Evolutionary conservation across 495 filamentous ascomycete species (phyloP).

Genomic region (Elasticomyces elasticus): DNA sequence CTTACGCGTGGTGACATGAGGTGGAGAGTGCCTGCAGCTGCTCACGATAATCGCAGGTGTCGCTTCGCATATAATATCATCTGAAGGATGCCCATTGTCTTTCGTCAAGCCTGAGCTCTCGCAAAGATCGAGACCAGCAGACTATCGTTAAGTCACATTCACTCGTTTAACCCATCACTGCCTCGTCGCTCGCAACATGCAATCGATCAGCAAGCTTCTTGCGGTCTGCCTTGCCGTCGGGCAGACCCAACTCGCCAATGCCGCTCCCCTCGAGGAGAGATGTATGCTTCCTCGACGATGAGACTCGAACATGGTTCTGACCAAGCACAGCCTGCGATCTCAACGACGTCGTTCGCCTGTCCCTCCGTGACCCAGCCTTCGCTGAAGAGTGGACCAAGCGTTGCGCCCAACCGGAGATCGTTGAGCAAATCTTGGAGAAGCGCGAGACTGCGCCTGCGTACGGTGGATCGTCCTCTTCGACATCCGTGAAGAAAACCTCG

Average conservation of each 20-base stretch:
- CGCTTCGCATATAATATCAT: background rate
- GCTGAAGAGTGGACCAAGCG: slow-evolving; percentile 2
- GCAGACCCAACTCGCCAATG: background rate
- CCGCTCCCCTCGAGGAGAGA: background rate
- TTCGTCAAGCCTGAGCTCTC: background rate
- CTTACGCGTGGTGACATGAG: background rate
- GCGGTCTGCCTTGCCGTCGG: background rate
- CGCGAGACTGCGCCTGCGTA: background rate
- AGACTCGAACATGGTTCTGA: background rate
- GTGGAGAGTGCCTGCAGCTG: background rate
- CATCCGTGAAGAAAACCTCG: background rate
- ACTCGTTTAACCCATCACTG: background rate
- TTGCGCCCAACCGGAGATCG: background rate
- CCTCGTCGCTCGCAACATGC: background rate
- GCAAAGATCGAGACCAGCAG: background rate
- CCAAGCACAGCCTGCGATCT: background rate
- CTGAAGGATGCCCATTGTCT: background rate
- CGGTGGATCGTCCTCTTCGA: background rate
- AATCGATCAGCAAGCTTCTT: background rate
- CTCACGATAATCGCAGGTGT: background rate
- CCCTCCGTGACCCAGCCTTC: slow-evolving; percentile 5
- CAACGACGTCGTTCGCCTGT: background rate
- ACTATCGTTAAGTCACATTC: background rate
- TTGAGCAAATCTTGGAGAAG: background rate
- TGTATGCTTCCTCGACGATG: background rate